Percentiles rank a stretch among this genome's conserved stretches.
phyloP scores from a whole-genome alignment of 225 moss, liverwort and hornwort genomes.

The Pseudoscleropodium purum region DNA sequence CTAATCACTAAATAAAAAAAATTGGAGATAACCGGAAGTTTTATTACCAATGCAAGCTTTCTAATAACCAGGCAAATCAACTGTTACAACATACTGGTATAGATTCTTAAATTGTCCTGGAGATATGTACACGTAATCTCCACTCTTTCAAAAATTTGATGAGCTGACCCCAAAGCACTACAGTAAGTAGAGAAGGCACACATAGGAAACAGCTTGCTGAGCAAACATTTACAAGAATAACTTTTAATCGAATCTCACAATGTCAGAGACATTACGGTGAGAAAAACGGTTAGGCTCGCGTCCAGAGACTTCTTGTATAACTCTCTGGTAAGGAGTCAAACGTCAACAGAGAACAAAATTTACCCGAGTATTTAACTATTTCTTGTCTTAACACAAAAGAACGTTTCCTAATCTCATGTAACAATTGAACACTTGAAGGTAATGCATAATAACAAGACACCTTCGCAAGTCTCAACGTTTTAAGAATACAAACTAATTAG shows the following conservation, averaged over 20 bases:
- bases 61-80: not conserved
- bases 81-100: not conserved
- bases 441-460: not conserved
- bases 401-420: constrained; percentile 10
- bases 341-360: constrained; percentile 22
- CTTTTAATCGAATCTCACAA: constrained; percentile 1
- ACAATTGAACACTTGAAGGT: constrained; percentile 17
- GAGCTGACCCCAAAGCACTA: not conserved
- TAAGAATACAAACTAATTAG: constrained; percentile 20
- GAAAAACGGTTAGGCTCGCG: not conserved
- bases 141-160: not conserved
- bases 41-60: not conserved
- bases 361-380: constrained; percentile 5
- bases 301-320: not conserved
- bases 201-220: not conserved
- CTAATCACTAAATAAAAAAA: not conserved
- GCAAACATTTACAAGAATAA: constrained; percentile 14
- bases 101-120: not conserved
- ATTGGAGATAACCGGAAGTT: not conserved
- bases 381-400: constrained; percentile 5
- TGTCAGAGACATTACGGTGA: constrained; percentile 2
- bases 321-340: constrained; percentile 1
- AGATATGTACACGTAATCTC: not conserved
- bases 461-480: constrained; percentile 15
- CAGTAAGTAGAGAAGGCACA: not conserved